Percentiles rank a stretch among this genome's conserved stretches.
Conservation (phyloP, 2,329 filamentous ascomycete genomes). For the Beauveria scarabaeidicola region DNA sequence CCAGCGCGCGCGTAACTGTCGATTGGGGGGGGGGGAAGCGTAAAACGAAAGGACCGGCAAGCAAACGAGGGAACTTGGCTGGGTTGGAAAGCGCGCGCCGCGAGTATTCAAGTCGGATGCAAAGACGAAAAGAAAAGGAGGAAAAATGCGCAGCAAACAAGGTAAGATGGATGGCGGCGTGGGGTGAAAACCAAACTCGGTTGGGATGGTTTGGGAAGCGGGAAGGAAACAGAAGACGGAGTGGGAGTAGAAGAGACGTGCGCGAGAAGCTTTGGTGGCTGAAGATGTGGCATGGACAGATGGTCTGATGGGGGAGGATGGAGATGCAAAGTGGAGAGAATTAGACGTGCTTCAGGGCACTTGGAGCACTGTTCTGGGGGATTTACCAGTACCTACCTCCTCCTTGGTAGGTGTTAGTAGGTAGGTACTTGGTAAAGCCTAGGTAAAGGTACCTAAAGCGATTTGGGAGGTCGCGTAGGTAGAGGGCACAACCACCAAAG, state of each 20-base stretch:
- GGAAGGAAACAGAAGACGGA: neutral
- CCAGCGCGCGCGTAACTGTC: neutral
- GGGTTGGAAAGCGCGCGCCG: neutral
- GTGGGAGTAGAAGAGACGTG: neutral
- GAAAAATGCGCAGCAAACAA: neutral
- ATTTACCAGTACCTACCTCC: too few relatives aligned
- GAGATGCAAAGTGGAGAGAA: neutral
- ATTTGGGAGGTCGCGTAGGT: neutral
- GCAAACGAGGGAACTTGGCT: neutral
- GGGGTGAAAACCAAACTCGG: neutral
- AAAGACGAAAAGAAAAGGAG: neutral
- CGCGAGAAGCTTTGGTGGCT: neutral
- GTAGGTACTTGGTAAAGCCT: too few relatives aligned
- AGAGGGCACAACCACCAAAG: neutral
- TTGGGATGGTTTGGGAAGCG: neutral
- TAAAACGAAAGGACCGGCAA: conserved; percentile 3
- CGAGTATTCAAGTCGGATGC: neutral
- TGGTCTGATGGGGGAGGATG: neutral
- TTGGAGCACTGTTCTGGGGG: neutral
- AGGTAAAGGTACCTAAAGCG: neutral
- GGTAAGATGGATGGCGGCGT: neutral
- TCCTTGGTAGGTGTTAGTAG: too few relatives aligned
- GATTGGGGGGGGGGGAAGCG: neutral
- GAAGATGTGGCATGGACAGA: conserved; percentile 6
- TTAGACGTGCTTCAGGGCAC: neutral